These are phyloP conservation scores for Microcera coccophila DNA, from an alignment of 2,329 filamentous ascomycete genomes.

Conservation along the genomic window DNA sequence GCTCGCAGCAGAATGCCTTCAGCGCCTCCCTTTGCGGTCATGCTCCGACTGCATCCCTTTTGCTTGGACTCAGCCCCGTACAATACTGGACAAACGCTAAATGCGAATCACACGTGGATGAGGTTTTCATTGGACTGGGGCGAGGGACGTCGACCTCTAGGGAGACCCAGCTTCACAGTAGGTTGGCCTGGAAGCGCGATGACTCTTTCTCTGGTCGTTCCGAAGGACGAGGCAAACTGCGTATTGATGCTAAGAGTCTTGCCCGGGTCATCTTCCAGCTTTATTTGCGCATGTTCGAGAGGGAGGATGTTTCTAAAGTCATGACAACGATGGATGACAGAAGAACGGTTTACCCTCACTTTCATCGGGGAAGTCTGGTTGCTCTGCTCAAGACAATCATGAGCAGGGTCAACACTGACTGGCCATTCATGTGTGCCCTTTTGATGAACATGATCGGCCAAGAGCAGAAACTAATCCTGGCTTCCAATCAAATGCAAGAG, in stretches of 20 bases:
- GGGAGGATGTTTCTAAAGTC: conserved; percentile 32
- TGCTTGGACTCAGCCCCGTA: conserved; percentile 48
- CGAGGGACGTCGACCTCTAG: conserved; percentile 1
- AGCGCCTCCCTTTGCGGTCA: conserved; percentile 45
- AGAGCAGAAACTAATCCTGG: conserved; percentile 29
- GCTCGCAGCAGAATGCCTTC: conserved; percentile 28
- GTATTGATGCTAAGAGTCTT: conserved; percentile 37
- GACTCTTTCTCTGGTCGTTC: conserved; percentile 27
- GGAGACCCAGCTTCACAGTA: conserved; percentile 26
- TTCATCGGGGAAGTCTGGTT: conserved; percentile 38
- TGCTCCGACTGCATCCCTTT: conserved; percentile 42
- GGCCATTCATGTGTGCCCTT: conserved; percentile 26
- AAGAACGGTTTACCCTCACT: conserved; percentile 25
- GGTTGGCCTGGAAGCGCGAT: conserved; percentile 36
- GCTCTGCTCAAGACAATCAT: conserved; percentile 37
- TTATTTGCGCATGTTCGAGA: conserved; percentile 44
- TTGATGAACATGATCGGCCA: conserved; percentile 30
- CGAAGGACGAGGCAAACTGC: conserved; percentile 20
- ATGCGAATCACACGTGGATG: conserved; percentile 37
- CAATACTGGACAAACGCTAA: conserved; percentile 51
- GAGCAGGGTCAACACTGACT: conserved; percentile 33
- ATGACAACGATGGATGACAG: conserved; percentile 8
- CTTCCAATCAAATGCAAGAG: conserved; percentile 34
- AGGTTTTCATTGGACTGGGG: conserved; percentile 31
- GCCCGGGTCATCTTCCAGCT: conserved; percentile 37